A percentile compares a stretch with the other conserved stretches of the same genome.
phyloP scores from a whole-genome alignment of 495 filamentous ascomycete genomes.

The Xylaria longipes region DNA sequence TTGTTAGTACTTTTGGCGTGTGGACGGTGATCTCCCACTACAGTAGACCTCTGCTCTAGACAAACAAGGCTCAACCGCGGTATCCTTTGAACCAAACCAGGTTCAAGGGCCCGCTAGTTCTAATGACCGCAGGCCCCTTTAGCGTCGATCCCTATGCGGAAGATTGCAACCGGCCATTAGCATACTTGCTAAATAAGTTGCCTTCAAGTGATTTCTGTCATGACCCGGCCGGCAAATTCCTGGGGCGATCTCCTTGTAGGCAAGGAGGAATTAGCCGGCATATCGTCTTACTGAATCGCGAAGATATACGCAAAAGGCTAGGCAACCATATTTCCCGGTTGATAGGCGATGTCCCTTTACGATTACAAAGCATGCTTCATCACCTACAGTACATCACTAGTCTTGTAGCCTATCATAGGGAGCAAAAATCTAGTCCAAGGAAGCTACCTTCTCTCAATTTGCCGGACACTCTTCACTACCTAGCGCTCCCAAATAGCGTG shows the following conservation, averaged over 20 bases:
- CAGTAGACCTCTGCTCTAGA: too few species aligned
- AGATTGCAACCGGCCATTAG: slow-evolving; percentile 9
- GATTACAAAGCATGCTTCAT: slow-evolving; percentile 2
- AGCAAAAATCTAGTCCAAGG: neutral
- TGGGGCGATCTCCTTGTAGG: neutral
- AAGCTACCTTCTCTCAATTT: neutral
- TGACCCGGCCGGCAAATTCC: slow-evolving; percentile 6
- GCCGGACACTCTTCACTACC: neutral
- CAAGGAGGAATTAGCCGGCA: neutral
- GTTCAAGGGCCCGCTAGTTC: neutral
- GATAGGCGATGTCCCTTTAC: slow-evolving; percentile 3
- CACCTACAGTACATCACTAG: neutral
- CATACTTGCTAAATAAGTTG: slow-evolving; percentile 11
- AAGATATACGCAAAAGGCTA: neutral
- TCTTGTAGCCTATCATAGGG: neutral
- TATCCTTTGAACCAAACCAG: neutral
- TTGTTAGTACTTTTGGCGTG: neutral
- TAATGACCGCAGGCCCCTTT: neutral
- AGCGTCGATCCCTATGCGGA: neutral
- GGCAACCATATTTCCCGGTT: neutral
- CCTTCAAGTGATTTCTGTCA: neutral
- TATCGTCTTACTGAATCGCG: neutral
- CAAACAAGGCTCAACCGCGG: neutral
- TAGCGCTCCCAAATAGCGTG: too few species aligned
- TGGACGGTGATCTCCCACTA: neutral